Base-by-base conservation (phyloP, 1,284 basidiomycete genomes). In the Volvariella surrecta region DNA sequence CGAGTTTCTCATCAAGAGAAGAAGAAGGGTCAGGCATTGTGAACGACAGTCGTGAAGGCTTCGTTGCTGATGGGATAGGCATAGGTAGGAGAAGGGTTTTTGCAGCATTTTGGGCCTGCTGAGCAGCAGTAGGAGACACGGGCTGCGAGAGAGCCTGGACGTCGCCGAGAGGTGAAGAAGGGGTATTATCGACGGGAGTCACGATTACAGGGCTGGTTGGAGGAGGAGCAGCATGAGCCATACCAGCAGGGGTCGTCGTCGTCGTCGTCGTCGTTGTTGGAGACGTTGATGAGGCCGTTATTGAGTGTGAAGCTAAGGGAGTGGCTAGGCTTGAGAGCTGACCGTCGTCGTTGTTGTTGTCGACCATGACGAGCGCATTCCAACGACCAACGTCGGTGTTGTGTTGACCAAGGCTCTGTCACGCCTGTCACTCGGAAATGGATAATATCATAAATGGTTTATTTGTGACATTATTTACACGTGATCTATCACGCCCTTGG, bases 31-130 rank as follows among this genome's bases (percentile, higher is more conserved):
- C 71, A 3, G 68, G 64, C 41, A 71, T 62, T 0, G 64, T 54
- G 40, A 73, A 65, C 0, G 69, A 67, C 4, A 70, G 58, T 47
- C 69, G 68, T 3, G 70, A 68, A 37, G 51, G 50, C 41, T 55
- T 55, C 16, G 50, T 49, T 6, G n/a, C 34, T 21, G 56, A 52
- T 13, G 46, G 45, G 0, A 62, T 63, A n/a, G 73, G 70, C 37
- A 76, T 60, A 24, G 73, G 73, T 10, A 77, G 62, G 18, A 71
- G 51, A 20, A 71, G 58, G 28, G 40, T 39, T 18, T 13, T 40
- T 18, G 39, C 24, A 6, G 24, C 6, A 6, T 28, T 6, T 11
- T 28, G 24, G 24, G 7, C 18, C 34, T 35, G 34, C 18, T 35
- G 6, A n/a, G 6, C 6, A 15, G 34, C 9, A 15, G 34, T 15